phyloP scores from a whole-genome alignment of 2,329 filamentous ascomycete species.

The Meredithiella fracta region DNA sequence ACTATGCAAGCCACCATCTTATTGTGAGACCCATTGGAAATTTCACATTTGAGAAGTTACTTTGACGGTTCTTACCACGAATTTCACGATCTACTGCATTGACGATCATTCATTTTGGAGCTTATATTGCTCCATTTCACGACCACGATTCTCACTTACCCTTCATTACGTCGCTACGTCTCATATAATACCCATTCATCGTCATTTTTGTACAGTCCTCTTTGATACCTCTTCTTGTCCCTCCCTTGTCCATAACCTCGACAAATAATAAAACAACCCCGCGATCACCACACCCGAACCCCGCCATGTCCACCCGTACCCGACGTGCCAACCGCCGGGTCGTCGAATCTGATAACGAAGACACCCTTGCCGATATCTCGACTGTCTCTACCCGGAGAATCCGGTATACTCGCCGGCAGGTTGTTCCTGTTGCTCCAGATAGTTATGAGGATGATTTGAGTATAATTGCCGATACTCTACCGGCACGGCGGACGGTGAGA shows the following conservation, averaged over 20 bases:
- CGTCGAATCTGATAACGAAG: constrained; percentile 58
- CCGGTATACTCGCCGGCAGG: constrained; percentile 19
- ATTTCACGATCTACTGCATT: too few relatives aligned
- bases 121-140: neutral
- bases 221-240: constrained; percentile 9
- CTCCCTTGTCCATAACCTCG: neutral
- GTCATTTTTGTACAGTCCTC: neutral
- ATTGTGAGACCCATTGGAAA: neutral
- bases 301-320: constrained; percentile 24
- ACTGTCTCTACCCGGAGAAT: constrained; percentile 9
- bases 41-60: neutral
- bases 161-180: neutral
- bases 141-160: neutral
- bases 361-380: constrained; percentile 28
- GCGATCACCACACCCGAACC: constrained; percentile 19
- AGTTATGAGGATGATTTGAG: constrained; percentile 22
- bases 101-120: too few relatives aligned
- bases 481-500: neutral
- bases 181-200: neutral
- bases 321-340: constrained; percentile 31
- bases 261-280: constrained; percentile 7
- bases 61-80: neutral
- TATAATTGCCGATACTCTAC: neutral
- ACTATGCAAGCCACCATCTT: neutral
- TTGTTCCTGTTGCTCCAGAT: constrained; percentile 13